Evolutionary conservation across 306 rosid genomes (phyloP).

Genomic region (Dryas octopetala): DNA sequence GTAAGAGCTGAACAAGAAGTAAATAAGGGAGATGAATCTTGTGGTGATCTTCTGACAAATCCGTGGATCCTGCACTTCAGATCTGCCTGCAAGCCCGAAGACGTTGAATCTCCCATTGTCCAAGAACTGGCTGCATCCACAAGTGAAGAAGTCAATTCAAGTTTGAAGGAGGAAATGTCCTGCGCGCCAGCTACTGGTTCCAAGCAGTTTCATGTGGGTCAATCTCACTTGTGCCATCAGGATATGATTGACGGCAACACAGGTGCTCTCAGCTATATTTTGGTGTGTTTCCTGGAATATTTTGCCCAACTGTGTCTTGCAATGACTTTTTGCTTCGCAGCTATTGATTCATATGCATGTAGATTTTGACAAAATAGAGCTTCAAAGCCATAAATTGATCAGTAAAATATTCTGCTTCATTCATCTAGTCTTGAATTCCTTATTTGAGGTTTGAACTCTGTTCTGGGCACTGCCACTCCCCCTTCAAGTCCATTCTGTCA

Average conservation of each 20-base stretch:
- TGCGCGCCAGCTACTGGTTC: slow-evolving; percentile 4
- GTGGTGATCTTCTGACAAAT: slow-evolving; percentile 31
- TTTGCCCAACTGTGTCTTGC: not conserved
- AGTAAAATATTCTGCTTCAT: not conserved
- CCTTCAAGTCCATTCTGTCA: not conserved
- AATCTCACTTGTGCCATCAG: slow-evolving; percentile 23
- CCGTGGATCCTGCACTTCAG: slow-evolving; percentile 60
- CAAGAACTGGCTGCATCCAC: slow-evolving; percentile 19
- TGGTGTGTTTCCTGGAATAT: slow-evolving; percentile 8
- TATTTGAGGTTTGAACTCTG: not conserved
- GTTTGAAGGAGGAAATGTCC: slow-evolving; percentile 21
- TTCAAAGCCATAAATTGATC: not conserved
- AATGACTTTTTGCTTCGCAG: not conserved
- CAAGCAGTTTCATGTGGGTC: slow-evolving; percentile 17
- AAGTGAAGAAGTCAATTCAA: slow-evolving; percentile 22
- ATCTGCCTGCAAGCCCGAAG: slow-evolving; percentile 29
- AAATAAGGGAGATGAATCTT: slow-evolving; percentile 23
- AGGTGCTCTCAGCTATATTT: slow-evolving; percentile 36
- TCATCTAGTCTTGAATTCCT: not conserved
- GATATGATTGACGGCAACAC: slow-evolving; percentile 30
- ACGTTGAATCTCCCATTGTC: slow-evolving; percentile 23
- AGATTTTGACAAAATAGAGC: not conserved
- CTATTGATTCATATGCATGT: not conserved
- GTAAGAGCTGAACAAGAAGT: slow-evolving; percentile 35
- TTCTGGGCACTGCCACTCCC: not conserved